Base-by-base conservation (phyloP, 495 filamentous ascomycete species). In the Pseudomonodictys pantanalensis region DNA sequence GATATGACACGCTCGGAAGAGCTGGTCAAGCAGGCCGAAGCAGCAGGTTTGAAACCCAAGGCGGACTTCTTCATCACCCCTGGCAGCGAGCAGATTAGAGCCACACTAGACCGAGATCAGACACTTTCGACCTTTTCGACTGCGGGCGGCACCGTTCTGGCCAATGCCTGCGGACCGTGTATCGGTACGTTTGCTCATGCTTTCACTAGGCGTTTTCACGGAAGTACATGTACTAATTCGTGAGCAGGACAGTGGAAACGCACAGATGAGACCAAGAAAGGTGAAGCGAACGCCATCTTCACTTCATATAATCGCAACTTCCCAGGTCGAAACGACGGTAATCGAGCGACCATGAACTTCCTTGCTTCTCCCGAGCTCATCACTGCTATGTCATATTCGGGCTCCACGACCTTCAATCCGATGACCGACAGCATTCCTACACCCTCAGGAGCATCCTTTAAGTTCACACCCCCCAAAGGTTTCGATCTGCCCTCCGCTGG, bases 261-360 rank as follows among this genome's bases (percentile, higher is more conserved):
- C 39, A 92, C 89, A 15, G 93, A 96, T 59, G 86, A 81, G 11
- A 79, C 90, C 12, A 71, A 79, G 56, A 93, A 92, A 77, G 91
- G 90, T 56, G 88, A 91, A 29, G 74, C 79, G n/a, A 97, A 98
- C 68, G 93, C 93, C 46, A 97, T 98, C 67, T 83, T 98, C 72
- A 92, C 90, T 26, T 96, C 90, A 6, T 98, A 97, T 76, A 98
- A 98, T 81, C 88, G 93, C 59, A 98, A 98, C 76, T 98, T 98
- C 81, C 90, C 87, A 58, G 92, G 90, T 53, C 88, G 93, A 52
- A 98, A 98, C 71, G 93, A 98, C 68, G 93, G 93, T 61, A 97
- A 97, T 78, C 86, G 87, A 10, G 81, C 84, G 20, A 98, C 93
- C 29, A 96, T 97, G 92, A 97, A 97, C 79, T 98, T 98, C 79